A percentile compares a stretch with the other conserved stretches of the same genome.
These are phyloP conservation scores for Amanita polypyramis DNA, from an alignment of 768 basidiomycete genomes.

Conservation along the genomic window DNA sequence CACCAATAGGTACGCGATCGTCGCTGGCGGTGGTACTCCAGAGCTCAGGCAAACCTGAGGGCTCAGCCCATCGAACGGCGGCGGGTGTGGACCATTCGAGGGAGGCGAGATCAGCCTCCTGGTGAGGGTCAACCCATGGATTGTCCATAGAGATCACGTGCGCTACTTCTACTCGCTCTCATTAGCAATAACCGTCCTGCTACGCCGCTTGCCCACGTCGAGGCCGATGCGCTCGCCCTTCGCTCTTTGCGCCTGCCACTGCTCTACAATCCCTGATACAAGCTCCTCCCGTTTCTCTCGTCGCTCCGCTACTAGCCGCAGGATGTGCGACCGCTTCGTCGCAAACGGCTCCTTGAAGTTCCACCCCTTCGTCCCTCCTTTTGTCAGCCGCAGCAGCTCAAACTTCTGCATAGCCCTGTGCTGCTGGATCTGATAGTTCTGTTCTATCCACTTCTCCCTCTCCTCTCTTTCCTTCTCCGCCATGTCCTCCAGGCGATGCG, in stretches of 20 bases:
- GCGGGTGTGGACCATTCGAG: conserved; percentile 48
- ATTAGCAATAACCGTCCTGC: no score
- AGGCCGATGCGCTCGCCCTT: conserved; percentile 18
- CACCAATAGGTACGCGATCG: conserved; percentile 26
- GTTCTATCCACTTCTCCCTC: conserved; percentile 54
- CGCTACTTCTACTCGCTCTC: neutral
- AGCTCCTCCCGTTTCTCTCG: conserved; percentile 29
- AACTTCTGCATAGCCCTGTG: conserved; percentile 25
- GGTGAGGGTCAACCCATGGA: conserved; percentile 58
- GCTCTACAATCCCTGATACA: conserved; percentile 22
- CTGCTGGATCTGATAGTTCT: conserved; percentile 41
- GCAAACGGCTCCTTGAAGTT: conserved; percentile 30
- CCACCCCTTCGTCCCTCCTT: conserved; percentile 30
- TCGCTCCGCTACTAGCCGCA: conserved; percentile 32
- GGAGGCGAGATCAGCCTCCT: conserved; percentile 44
- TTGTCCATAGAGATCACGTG: conserved; percentile 47
- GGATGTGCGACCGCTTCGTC: conserved; percentile 35
- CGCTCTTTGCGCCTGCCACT: conserved; percentile 25
- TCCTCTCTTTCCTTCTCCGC: conserved; percentile 35
- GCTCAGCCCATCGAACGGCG: conserved; percentile 36
- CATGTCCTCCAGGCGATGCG: conserved; percentile 75
- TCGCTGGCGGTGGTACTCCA: conserved; percentile 26
- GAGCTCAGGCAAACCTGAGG: conserved; percentile 27
- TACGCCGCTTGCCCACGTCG: no score
- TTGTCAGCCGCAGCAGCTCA: conserved; percentile 27